Evolutionary conservation across 179 eudicot genomes (phyloP).

Genomic region (Spinacia oleracea): DNA sequence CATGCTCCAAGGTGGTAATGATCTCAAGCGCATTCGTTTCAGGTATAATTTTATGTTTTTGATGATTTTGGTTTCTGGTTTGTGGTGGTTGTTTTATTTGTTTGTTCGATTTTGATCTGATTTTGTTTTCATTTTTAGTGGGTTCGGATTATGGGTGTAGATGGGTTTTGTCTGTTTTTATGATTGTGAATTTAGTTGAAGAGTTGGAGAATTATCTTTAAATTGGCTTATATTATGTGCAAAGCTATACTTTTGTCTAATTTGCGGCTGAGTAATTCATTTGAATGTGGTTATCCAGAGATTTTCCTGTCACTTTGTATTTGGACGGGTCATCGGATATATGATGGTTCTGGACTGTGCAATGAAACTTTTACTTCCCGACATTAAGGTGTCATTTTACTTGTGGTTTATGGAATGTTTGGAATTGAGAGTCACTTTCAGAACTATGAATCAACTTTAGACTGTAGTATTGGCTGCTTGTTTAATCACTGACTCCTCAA

Average conservation of each 20-base stretch:
- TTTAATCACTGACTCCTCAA: neutral
- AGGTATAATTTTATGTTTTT: conserved; percentile 40
- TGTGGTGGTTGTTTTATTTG: neutral
- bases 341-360: neutral
- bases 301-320: conserved; percentile 8
- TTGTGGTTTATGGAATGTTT: neutral
- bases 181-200: neutral
- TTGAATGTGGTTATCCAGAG: neutral
- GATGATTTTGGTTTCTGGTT: neutral
- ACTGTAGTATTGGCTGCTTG: neutral
- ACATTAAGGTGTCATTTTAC: neutral
- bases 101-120: conserved; percentile 4
- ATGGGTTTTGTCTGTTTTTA: neutral
- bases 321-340: neutral
- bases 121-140: conserved; percentile 6
- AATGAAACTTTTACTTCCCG: neutral
- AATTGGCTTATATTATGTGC: neutral
- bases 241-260: neutral
- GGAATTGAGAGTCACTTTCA: conserved; percentile 13
- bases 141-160: neutral
- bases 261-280: neutral
- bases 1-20: conserved; percentile 82
- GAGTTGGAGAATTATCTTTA: neutral
- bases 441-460: neutral
- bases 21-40: conserved; percentile 84